A percentile compares a stretch with the other conserved stretches of the same genome.
Conservation (phyloP, 2,329 filamentous ascomycete species). For the Bertia moriformis region DNA sequence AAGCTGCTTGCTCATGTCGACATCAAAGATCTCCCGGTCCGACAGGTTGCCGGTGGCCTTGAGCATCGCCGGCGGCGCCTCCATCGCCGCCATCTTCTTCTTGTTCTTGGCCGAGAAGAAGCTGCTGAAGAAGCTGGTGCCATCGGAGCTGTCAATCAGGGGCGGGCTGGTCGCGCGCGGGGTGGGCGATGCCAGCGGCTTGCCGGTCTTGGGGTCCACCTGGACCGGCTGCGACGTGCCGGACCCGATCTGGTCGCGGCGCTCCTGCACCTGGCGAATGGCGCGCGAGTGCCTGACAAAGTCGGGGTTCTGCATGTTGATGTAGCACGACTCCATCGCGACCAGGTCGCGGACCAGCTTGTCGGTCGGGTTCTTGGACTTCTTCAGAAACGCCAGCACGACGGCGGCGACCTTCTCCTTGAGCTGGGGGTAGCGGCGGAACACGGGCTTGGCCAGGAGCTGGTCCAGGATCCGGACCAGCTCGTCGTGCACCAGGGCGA, state of each 20-base stretch:
- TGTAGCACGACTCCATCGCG: slow-evolving; percentile 88
- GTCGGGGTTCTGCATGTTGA: slow-evolving; percentile 96
- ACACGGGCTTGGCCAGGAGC: slow-evolving; percentile 74
- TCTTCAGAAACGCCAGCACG: slow-evolving; percentile 92
- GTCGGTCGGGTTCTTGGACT: slow-evolving; percentile 94
- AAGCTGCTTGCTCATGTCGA: slow-evolving; percentile 73
- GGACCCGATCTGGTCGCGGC: too few relatives aligned
- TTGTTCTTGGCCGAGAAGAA: slow-evolving; percentile 99
- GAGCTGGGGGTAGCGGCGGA: slow-evolving; percentile 79
- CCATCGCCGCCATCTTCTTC: slow-evolving; percentile 99
- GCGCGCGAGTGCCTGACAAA: slow-evolving; percentile 33
- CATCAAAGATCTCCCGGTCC: slow-evolving; percentile 87
- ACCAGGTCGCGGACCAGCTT: slow-evolving; percentile 91
- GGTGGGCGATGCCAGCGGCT: slow-evolving; percentile 61
- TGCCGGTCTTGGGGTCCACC: slow-evolving; percentile 96
- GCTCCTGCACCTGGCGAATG: slow-evolving; percentile 42
- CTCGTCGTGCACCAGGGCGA: slow-evolving; percentile 92
- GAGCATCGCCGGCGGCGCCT: slow-evolving; percentile 76
- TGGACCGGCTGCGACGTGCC: slow-evolving; percentile 92
- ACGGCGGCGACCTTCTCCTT: slow-evolving; percentile 95
- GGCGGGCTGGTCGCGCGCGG: slow-evolving; percentile 65
- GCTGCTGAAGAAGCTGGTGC: slow-evolving; percentile 85
- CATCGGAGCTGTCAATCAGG: slow-evolving; percentile 38
- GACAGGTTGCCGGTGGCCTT: slow-evolving; percentile 89
- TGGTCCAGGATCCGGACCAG: slow-evolving; percentile 87